Evolutionary conservation across 208 protist species (phyloP).

Genomic region (Trypanosoma congolense): DNA sequence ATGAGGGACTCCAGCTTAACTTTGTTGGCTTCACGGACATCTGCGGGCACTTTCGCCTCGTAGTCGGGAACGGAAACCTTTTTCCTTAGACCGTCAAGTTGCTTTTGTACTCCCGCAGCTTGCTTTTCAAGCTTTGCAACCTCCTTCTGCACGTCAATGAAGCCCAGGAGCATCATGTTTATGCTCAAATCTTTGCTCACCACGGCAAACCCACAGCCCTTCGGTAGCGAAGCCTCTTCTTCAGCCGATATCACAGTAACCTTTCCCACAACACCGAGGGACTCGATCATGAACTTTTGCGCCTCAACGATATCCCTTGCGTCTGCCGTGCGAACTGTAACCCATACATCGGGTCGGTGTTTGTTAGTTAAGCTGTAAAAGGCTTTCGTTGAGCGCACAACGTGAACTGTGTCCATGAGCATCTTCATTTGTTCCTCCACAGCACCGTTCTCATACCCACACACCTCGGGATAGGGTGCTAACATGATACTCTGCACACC

Average conservation of each 20-base stretch:
- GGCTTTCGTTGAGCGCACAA: slow-evolving; percentile 83
- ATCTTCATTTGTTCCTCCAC: slow-evolving; percentile 81
- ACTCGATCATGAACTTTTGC: slow-evolving; percentile 63
- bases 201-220: slow-evolving; percentile 82
- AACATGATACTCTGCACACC: slow-evolving; percentile 84
- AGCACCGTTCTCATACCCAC: slow-evolving; percentile 52
- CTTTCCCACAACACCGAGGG: slow-evolving; percentile 75
- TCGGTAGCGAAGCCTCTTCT: slow-evolving; percentile 55
- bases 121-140: slow-evolving; percentile 85
- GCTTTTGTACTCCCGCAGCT: slow-evolving; percentile 65
- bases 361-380: slow-evolving; percentile 90
- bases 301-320: slow-evolving; percentile 35
- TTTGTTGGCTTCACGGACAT: slow-evolving; percentile 73
- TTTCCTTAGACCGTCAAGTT: slow-evolving; percentile 77
- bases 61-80: slow-evolving; percentile 90
- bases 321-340: slow-evolving; percentile 48
- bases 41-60: slow-evolving; percentile 82
- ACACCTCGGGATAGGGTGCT: slow-evolving; percentile 63
- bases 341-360: slow-evolving; percentile 78
- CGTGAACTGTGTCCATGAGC: slow-evolving; percentile 84
- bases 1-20: slow-evolving; percentile 76
- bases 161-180: slow-evolving; percentile 87
- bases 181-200: slow-evolving; percentile 80
- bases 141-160: slow-evolving; percentile 90
- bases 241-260: slow-evolving; percentile 50